These are phyloP conservation scores for Ascosphaera pollenicola DNA, from an alignment of 2,329 filamentous ascomycete genomes.

Conservation along the genomic window DNA sequence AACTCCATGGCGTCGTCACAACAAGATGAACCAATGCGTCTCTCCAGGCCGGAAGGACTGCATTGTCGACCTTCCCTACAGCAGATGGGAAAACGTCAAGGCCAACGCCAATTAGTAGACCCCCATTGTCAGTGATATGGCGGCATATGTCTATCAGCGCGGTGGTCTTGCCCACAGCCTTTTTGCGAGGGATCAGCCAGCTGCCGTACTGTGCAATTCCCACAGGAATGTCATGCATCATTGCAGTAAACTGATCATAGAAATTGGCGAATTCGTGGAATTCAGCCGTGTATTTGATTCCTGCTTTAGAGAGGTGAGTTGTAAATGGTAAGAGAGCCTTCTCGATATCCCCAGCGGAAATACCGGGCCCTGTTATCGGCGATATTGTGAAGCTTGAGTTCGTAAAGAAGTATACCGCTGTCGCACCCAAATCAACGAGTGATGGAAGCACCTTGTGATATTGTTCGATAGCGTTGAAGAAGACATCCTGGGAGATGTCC, in stretches of 20 bases:
- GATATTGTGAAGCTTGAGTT: slow-evolving; percentile 27
- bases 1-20: neutral
- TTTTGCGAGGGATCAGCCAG: slow-evolving; percentile 15
- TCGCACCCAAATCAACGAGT: slow-evolving; percentile 28
- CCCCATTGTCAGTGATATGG: slow-evolving; percentile 14
- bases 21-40: slow-evolving; percentile 4
- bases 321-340: slow-evolving; percentile 26
- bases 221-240: slow-evolving; percentile 13
- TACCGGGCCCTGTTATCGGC: slow-evolving; percentile 26
- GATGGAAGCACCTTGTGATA: slow-evolving; percentile 25
- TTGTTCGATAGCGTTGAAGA: slow-evolving; percentile 28
- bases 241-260: slow-evolving; percentile 12
- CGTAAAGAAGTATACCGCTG: slow-evolving; percentile 28
- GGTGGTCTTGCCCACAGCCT: slow-evolving; percentile 11
- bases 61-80: slow-evolving; percentile 12
- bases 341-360: slow-evolving; percentile 21
- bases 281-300: slow-evolving; percentile 13
- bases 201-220: slow-evolving; percentile 18
- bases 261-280: slow-evolving; percentile 13
- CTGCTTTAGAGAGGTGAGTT: slow-evolving; percentile 15
- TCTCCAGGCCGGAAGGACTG: slow-evolving; percentile 5
- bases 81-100: slow-evolving; percentile 16
- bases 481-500: slow-evolving; percentile 19
- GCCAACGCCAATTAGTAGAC: slow-evolving; percentile 16
- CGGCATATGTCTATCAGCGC: slow-evolving; percentile 13